These are phyloP conservation scores for Penicillium sumatraense DNA, from an alignment of 2,329 filamentous ascomycete genomes.

Conservation along the genomic window DNA sequence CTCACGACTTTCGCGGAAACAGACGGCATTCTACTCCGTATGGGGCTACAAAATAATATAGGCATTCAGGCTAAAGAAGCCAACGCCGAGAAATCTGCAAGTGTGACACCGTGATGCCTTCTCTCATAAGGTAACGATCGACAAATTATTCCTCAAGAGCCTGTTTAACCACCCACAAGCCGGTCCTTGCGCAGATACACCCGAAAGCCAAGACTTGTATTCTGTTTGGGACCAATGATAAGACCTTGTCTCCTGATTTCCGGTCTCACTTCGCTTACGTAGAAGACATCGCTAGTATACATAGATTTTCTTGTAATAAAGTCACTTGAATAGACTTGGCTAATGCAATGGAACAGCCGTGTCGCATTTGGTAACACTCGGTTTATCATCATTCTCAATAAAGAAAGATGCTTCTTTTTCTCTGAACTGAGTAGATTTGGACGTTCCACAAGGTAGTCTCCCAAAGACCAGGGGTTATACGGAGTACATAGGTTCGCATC, in stretches of 20 bases:
- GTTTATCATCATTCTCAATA: background rate
- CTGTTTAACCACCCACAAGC: background rate
- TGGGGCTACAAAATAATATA: background rate
- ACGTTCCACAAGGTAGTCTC: background rate
- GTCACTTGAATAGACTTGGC: background rate
- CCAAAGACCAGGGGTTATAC: too few species aligned
- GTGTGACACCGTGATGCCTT: background rate
- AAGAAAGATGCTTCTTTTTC: too few species aligned
- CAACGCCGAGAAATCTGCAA: background rate
- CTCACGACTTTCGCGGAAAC: too few species aligned
- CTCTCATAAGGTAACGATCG: constrained; percentile 9
- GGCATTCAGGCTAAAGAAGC: background rate
- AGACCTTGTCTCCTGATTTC: background rate
- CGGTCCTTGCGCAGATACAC: too few species aligned
- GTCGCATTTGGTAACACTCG: constrained; percentile 1
- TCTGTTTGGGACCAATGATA: background rate
- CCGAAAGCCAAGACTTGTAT: background rate
- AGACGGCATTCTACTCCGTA: background rate
- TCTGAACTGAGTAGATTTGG: too few species aligned
- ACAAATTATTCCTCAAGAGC: background rate
- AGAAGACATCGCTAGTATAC: background rate
- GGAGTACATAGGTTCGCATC: background rate
- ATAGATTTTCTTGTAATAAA: too few species aligned
- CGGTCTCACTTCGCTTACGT: background rate
- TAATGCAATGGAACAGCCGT: constrained; percentile 10